These are phyloP conservation scores for Coriolopsis trogii DNA, from an alignment of 1,284 basidiomycete species.

Conservation along the genomic window DNA sequence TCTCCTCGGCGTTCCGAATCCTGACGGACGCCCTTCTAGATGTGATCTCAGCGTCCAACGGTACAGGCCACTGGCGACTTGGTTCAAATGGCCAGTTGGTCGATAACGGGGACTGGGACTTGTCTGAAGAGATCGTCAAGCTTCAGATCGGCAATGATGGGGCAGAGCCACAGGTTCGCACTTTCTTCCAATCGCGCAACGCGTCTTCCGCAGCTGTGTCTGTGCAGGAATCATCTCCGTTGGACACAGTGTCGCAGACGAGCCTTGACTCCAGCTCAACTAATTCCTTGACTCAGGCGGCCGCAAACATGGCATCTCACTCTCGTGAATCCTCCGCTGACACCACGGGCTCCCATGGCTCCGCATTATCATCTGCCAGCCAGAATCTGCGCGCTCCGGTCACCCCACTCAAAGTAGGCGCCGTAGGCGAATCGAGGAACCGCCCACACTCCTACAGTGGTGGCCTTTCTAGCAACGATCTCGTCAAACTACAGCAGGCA, in stretches of 20 bases:
- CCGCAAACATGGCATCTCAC: slow-evolving; percentile 55
- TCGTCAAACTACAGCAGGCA: slow-evolving; percentile 71
- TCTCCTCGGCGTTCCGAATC: slow-evolving; percentile 1
- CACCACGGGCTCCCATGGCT: slow-evolving; percentile 61
- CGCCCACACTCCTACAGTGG: slow-evolving; percentile 81
- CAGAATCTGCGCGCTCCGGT: slow-evolving; percentile 58
- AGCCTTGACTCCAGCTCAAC: slow-evolving; percentile 70
- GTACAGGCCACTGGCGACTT: slow-evolving; percentile 56
- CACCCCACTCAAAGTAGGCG: slow-evolving; percentile 53
- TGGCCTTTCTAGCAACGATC: slow-evolving; percentile 68
- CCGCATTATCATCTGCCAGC: slow-evolving; percentile 52
- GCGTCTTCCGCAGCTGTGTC: slow-evolving; percentile 51
- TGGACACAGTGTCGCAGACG: slow-evolving; percentile 70
- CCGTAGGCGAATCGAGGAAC: slow-evolving; percentile 62
- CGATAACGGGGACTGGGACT: slow-evolving; percentile 66
- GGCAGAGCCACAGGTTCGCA: slow-evolving; percentile 59
- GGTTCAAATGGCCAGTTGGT: slow-evolving; percentile 64
- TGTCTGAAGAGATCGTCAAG: slow-evolving; percentile 72
- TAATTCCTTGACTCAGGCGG: slow-evolving; percentile 62
- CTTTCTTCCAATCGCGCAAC: slow-evolving; percentile 65
- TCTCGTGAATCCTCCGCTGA: slow-evolving; percentile 79
- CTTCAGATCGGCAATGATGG: slow-evolving; percentile 64
- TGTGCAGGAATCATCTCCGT: slow-evolving; percentile 65
- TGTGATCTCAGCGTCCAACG: slow-evolving; percentile 26
- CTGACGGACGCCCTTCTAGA: slow-evolving; percentile 23